Conservation (phyloP, 768 basidiomycete genomes). For the Suillus variegatus region DNA sequence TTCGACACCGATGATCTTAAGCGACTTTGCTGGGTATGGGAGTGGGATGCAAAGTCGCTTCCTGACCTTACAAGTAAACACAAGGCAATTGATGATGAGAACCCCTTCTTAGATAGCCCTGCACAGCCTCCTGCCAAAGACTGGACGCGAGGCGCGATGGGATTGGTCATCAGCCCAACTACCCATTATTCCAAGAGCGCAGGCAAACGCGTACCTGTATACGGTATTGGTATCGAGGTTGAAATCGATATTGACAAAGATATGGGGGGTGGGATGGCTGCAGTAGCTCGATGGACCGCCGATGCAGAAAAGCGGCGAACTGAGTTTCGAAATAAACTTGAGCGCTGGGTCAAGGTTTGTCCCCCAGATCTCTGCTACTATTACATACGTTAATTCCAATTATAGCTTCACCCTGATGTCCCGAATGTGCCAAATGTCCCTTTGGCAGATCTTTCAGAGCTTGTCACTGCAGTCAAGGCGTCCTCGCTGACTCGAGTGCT, state of each 20-base stretch:
- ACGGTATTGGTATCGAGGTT: constrained; percentile 86
- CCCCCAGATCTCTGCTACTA: constrained; percentile 3
- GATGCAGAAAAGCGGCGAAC: constrained; percentile 61
- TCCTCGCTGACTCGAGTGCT: constrained; percentile 71
- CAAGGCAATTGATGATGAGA: constrained; percentile 54
- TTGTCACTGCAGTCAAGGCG: constrained; percentile 52
- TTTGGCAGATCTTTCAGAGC: constrained; percentile 62
- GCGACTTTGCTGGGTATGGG: constrained; percentile 87
- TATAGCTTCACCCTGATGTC: constrained; percentile 52
- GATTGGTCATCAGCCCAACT: constrained; percentile 69
- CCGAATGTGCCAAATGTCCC: constrained; percentile 58
- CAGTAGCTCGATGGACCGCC: constrained; percentile 86
- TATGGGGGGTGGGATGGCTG: constrained; percentile 83
- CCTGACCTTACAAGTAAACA: constrained; percentile 22
- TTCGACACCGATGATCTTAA: constrained; percentile 71
- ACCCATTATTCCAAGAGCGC: constrained; percentile 70
- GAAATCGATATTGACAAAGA: constrained; percentile 83
- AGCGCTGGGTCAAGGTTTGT: constrained; percentile 62
- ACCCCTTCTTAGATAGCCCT: constrained; percentile 65
- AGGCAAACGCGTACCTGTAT: constrained; percentile 72
- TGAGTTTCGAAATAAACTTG: constrained; percentile 59
- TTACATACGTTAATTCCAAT: constrained; percentile 13
- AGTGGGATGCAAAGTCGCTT: constrained; percentile 67
- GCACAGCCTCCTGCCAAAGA: constrained; percentile 48
- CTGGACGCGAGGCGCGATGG: constrained; percentile 83